These are phyloP conservation scores for Saccharomycopsis sp. DNA, from an alignment of 805 yeast species.

Conservation along the genomic window DNA sequence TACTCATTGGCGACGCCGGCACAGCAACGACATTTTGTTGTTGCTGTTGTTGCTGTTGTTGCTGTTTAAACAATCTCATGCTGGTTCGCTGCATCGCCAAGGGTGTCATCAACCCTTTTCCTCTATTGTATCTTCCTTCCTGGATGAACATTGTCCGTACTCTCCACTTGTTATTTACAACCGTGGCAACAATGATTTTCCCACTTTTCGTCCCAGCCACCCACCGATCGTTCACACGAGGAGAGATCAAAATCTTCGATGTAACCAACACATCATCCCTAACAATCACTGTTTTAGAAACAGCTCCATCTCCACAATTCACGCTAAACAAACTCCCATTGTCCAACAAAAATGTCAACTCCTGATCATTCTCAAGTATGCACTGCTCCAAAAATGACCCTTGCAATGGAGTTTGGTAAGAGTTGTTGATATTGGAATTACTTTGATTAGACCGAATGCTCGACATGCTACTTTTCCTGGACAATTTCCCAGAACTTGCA, in stretches of 20 bases:
- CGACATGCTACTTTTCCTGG: conserved; percentile 16
- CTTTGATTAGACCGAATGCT: conserved; percentile 29
- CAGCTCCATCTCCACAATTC: conserved; percentile 40
- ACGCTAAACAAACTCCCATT: conserved; percentile 42
- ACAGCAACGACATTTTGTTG: no score
- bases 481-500: conserved; percentile 6
- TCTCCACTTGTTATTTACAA: conserved; percentile 59
- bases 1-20: background rate
- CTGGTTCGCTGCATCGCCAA: conserved; percentile 28
- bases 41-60: no score
- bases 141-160: conserved; percentile 41
- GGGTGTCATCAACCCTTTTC: conserved; percentile 32
- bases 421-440: conserved; percentile 20
- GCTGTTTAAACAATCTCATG: conserved; percentile 3
- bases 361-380: conserved; percentile 27
- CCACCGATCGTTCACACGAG: conserved; percentile 66
- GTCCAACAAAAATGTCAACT: conserved; percentile 44
- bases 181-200: conserved; percentile 51
- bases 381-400: conserved; percentile 23
- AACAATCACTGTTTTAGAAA: conserved; percentile 30
- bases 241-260: conserved; percentile 52
- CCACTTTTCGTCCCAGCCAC: conserved; percentile 44
- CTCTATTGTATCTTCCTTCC: conserved; percentile 38
- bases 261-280: conserved; percentile 32
- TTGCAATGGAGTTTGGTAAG: conserved; percentile 21